Percentiles rank a stretch among this genome's conserved stretches.
Evolutionary conservation across 768 basidiomycete species (phyloP).

Genomic region (Phaeotremella fagi): DNA sequence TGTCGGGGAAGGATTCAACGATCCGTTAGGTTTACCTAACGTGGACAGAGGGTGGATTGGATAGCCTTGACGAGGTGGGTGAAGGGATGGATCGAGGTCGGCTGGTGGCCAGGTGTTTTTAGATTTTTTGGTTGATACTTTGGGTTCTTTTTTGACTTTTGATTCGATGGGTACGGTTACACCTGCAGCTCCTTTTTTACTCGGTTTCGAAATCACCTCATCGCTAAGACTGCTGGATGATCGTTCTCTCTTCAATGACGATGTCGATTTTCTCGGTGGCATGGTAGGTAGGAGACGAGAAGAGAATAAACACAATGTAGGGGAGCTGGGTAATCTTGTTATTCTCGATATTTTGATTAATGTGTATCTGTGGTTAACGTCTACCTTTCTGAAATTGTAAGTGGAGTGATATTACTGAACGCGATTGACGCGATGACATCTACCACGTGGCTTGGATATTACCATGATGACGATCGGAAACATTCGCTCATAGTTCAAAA

Average conservation of each 20-base stretch:
- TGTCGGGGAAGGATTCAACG: not conserved
- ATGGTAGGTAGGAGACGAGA: no score
- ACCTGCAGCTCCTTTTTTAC: not conserved
- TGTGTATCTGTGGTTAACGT: no score
- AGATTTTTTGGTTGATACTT: constrained; percentile 4
- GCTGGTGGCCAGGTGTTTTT: constrained; percentile 28
- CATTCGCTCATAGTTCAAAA: no score
- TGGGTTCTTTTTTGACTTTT: constrained; percentile 3
- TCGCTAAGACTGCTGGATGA: not conserved
- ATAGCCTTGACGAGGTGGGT: constrained; percentile 30
- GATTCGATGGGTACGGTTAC: no score
- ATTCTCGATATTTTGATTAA: no score
- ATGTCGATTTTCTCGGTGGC: constrained; percentile 5
- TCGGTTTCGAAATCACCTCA: not conserved
- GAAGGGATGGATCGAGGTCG: constrained; percentile 28
- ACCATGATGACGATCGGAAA: no score
- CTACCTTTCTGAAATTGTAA: no score
- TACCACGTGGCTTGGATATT: no score
- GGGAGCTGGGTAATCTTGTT: no score
- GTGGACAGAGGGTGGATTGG: constrained; percentile 13
- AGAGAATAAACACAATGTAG: no score
- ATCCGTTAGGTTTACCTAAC: constrained; percentile 17
- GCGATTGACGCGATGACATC: no score
- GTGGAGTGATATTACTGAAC: no score
- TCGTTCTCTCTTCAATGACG: constrained; percentile 11